Base-by-base conservation (phyloP, 2,329 filamentous ascomycete species). In the Aspergillus alliaceus region DNA sequence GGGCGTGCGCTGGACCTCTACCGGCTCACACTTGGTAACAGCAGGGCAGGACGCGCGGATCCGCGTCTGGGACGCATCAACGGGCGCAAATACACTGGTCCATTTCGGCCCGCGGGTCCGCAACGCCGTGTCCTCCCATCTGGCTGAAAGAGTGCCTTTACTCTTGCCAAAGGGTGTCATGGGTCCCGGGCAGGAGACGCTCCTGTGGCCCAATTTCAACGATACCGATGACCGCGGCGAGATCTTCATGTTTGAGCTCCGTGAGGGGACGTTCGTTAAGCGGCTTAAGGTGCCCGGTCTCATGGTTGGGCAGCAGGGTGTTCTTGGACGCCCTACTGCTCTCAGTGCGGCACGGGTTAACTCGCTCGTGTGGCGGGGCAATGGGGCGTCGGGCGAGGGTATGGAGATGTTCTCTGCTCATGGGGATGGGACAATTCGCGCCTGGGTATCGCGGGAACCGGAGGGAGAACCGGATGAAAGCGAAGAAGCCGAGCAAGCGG, bases 61-160 rank as follows among this genome's bases (percentile, higher is more conserved):
- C 60, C 85, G 93, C 4, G 90, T 97, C 1, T 98, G 93, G 93
- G 84, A 96, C 69, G 85, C 90, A 1, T 81, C 81, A 0, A 90
- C 86, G 0, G 91, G 92, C 2, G 89, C 89, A 18, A 97, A 98
- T 72, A 96, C 90, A 0, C 84, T 97, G 6, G 90, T 90, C 0
- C 93, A 89, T 71, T 98, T 97, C 69, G 92, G 92, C 0, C 90
- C 93, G 1, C 82, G 87, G 27, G 82, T 97, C 39, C 88, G 87
- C 65, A 97, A 97, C 71, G 82, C 62, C 73, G 79, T 61, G 50
- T 82, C 60, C 53, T 82, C 78, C 63, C 86, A 83, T 64, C 78
- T 88, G 5, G 84, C 83, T 20, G 86, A 82, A 58, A 78, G 84
- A 20, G 81, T 79, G 46, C 85, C 91, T 57, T 75, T 91, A 54